These are phyloP conservation scores for Kappamyces sp. DNA, from an alignment of 192 early-diverging fungal species.

Conservation along the genomic window DNA sequence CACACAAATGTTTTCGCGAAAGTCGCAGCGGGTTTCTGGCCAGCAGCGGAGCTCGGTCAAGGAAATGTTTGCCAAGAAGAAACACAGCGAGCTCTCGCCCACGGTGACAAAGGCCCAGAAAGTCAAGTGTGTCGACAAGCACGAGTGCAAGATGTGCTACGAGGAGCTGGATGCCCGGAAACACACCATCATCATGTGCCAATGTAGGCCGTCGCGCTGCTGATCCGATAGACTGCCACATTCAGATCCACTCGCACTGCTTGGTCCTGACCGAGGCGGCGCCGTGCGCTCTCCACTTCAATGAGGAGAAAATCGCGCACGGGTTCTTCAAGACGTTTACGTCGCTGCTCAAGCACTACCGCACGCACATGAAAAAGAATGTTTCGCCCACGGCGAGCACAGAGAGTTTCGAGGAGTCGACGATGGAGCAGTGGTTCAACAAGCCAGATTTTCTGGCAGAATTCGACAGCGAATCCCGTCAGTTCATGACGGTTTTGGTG, in stretches of 20 bases:
- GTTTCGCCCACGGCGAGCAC: slow-evolving; percentile 6
- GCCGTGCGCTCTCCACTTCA: slow-evolving; percentile 56
- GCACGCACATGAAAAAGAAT: slow-evolving; percentile 43
- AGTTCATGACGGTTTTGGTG: slow-evolving; percentile 56
- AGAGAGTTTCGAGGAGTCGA: background rate
- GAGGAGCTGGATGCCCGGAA: background rate
- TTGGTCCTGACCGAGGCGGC: slow-evolving; percentile 31
- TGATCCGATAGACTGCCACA: slow-evolving; percentile 35
- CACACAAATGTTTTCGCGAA: too few species aligned
- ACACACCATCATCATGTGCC: background rate
- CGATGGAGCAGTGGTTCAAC: slow-evolving; percentile 45
- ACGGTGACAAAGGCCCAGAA: background rate
- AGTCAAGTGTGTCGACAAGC: background rate
- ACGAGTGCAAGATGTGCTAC: background rate
- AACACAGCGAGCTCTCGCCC: background rate
- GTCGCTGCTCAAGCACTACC: slow-evolving; percentile 66
- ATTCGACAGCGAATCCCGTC: slow-evolving; percentile 49
- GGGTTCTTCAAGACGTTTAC: slow-evolving; percentile 71
- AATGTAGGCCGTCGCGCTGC: background rate
- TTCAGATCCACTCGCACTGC: slow-evolving; percentile 44
- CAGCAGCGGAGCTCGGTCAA: background rate
- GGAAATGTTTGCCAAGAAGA: background rate
- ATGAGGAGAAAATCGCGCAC: slow-evolving; percentile 60
- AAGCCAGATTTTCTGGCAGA: slow-evolving; percentile 54
- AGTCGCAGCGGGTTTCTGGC: background rate